phyloP scores from a whole-genome alignment of 768 basidiomycete species.

The Dioszegia crocea region DNA sequence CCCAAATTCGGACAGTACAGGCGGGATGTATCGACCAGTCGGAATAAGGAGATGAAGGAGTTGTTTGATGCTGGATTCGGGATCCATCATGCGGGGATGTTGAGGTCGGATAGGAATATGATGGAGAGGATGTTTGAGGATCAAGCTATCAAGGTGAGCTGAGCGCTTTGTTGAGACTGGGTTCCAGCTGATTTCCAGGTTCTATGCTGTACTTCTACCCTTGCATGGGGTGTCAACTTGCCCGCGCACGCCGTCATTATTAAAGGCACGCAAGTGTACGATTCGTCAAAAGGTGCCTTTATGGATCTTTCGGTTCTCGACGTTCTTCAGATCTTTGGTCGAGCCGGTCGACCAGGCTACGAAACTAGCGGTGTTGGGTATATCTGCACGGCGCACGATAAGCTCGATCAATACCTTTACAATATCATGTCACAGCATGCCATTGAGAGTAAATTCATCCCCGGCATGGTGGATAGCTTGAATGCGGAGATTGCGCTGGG shows the following conservation, averaged over 20 bases:
- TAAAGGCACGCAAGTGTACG: conserved; percentile 96
- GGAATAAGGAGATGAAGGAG: conserved; percentile 94
- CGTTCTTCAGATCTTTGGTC: conserved; percentile 90
- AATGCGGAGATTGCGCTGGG: conserved; percentile 95
- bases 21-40: conserved; percentile 68
- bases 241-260: conserved; percentile 97
- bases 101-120: conserved; percentile 86
- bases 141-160: conserved; percentile 75
- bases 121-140: conserved; percentile 92
- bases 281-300: conserved; percentile 81
- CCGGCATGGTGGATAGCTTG: conserved; percentile 80
- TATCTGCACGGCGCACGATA: conserved; percentile 92
- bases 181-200: conserved; percentile 57
- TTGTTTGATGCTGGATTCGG: conserved; percentile 89
- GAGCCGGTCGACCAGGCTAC: conserved; percentile 67
- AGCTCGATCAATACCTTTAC: conserved; percentile 82
- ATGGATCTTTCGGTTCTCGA: conserved; percentile 90
- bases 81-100: conserved; percentile 98
- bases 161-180: background rate
- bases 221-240: conserved; percentile 99
- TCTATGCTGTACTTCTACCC: conserved; percentile 92
- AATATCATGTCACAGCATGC: conserved; percentile 86
- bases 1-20: conserved; percentile 73
- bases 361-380: conserved; percentile 91
- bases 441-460: conserved; percentile 89